Evolutionary conservation across 306 rosid species (phyloP), one percentile per base, ranked within the genome.

Genomic region (Astragalus membranaceus): DNA sequence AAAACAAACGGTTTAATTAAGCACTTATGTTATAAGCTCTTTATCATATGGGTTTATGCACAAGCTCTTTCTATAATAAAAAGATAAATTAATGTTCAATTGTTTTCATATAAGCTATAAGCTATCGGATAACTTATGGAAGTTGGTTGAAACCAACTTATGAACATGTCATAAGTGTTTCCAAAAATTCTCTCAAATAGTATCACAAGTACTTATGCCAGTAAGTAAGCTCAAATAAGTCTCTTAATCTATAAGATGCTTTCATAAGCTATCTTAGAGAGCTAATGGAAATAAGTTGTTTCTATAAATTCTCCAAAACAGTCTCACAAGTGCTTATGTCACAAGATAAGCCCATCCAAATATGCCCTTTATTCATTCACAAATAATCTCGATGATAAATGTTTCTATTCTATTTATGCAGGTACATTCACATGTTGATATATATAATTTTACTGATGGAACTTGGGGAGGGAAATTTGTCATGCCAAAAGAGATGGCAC

Each of bases 401-500:
- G 44, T 39, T 39, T 8, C 44, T 39, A 8, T 41, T 37, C 13
- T 41, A 20, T 61, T 26, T 10, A n/a, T 53, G 4, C 59, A 93
- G 98, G 98, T 93, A 50, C 97, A 93, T 77, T 88, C 97, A 67
- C 97, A 90, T 44, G 97, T 93, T 72, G 97, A 93, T 83, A 64
- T 93, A 41, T 90, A 83, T 79, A 90, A 93, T 74, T 87, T 90
- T 76, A 75, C 75, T 12, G 85, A 83, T 61, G 86, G 86, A 62
- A 88, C 78, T 29, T 88, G 98, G 98, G 85, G 78, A 70, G 97
- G 52, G 54, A 81, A 85, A 50, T 85, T 93, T 85, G 94, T 82
- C 67, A 90, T 83, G 93, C 98, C 98, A n/a, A 93, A 90, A 80
- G 96, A 93, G 70, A 90, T 93, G 98, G 98, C 86, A 11, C 88